Percentiles rank a stretch among this genome's conserved stretches.
These are phyloP conservation scores for Penicillium brevicompactum DNA, from an alignment of 2,329 filamentous ascomycete genomes.

Conservation along the genomic window DNA sequence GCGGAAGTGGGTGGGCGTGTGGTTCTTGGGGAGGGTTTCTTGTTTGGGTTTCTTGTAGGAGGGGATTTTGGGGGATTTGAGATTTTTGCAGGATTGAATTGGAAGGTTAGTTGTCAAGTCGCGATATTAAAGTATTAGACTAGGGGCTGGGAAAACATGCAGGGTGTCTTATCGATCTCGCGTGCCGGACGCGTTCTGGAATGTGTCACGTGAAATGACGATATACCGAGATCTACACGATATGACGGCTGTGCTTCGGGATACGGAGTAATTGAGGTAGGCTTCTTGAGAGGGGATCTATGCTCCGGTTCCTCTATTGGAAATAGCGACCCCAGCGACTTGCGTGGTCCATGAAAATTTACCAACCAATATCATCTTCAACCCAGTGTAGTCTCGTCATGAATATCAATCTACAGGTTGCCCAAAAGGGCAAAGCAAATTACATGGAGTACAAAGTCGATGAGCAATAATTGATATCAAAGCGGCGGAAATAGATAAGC, in stretches of 20 bases:
- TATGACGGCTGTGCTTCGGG: background rate
- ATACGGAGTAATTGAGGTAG: too few species aligned
- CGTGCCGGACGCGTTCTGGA: constrained; percentile 7
- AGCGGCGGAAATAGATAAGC: too few species aligned
- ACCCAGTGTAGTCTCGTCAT: too few species aligned
- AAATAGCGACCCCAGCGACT: too few species aligned
- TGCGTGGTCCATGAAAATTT: too few species aligned
- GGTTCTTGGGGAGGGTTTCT: constrained; percentile 4
- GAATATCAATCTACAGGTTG: too few species aligned
- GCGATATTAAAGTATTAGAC: background rate
- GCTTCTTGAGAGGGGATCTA: too few species aligned
- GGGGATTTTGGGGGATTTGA: background rate
- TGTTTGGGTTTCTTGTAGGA: background rate
- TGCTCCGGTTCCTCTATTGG: too few species aligned
- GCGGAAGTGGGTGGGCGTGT: constrained; percentile 16
- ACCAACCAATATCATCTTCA: too few species aligned
- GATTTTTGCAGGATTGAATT: constrained; percentile 1
- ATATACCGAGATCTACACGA: background rate
- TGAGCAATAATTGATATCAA: too few species aligned
- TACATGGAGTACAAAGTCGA: too few species aligned
- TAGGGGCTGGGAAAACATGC: background rate
- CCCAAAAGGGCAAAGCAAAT: too few species aligned
- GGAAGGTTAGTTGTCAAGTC: background rate
- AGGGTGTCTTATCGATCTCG: constrained; percentile 1
- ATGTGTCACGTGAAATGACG: background rate